These are phyloP conservation scores for Rhodocollybia butyracea DNA, from an alignment of 768 basidiomycete genomes.

Conservation along the genomic window DNA sequence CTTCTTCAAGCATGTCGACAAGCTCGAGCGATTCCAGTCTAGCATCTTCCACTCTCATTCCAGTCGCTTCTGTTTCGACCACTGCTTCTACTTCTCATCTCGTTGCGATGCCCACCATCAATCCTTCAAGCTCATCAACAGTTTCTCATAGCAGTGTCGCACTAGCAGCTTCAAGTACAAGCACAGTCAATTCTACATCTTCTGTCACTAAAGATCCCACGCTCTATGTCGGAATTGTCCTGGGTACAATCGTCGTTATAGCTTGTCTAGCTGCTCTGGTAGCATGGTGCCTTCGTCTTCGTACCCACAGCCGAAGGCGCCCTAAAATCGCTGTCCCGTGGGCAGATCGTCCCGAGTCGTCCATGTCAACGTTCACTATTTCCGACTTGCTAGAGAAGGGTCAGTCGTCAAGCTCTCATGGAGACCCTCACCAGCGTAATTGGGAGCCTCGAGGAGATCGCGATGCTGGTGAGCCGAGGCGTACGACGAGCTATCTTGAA, in stretches of 20 bases:
- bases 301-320: conserved; percentile 30
- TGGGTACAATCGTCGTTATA: conserved; percentile 43
- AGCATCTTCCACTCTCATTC: neutral
- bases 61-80: neutral
- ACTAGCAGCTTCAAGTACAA: neutral
- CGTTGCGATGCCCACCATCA: neutral
- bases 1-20: neutral
- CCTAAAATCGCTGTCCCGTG: conserved; percentile 34
- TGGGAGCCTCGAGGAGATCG: conserved; percentile 39
- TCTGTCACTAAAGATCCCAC: conserved; percentile 20
- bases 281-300: conserved; percentile 45
- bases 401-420: neutral
- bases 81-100: neutral
- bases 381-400: conserved; percentile 7
- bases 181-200: neutral
- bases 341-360: conserved; percentile 20
- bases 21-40: neutral
- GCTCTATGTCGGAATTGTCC: conserved; percentile 48
- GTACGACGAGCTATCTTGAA: conserved; percentile 24
- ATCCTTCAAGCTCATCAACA: neutral
- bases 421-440: conserved; percentile 12
- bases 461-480: conserved; percentile 40
- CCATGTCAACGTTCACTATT: conserved; percentile 6
- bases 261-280: conserved; percentile 44
- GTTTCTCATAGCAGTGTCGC: neutral